Evolutionary conservation across 257 asterid species (phyloP).

Genomic region (Plantago elongata): DNA sequence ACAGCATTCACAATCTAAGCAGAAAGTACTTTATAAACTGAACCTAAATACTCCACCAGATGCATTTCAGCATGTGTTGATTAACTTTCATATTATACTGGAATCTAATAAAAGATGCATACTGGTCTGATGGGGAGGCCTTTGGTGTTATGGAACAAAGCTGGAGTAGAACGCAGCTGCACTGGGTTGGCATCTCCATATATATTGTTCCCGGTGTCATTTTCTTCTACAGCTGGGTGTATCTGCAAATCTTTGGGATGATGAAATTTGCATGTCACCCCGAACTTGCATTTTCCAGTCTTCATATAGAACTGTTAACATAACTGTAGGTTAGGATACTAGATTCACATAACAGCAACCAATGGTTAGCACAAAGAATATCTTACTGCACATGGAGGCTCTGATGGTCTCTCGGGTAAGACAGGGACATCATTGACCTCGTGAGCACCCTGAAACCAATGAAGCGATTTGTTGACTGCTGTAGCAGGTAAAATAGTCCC

Average conservation of each 20-base stretch:
- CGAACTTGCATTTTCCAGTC: slow-evolving; percentile 92
- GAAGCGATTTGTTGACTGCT: background rate
- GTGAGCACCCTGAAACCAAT: slow-evolving; percentile 49
- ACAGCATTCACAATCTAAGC: no score
- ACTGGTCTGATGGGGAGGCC: slow-evolving; percentile 96
- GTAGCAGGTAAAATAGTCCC: slow-evolving; percentile 13
- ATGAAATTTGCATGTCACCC: slow-evolving; percentile 83
- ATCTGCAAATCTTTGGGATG: slow-evolving; percentile 81
- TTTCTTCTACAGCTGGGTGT: slow-evolving; percentile 43
- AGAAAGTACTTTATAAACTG: no score
- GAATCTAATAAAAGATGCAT: slow-evolving; percentile 26
- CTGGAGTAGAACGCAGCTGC: slow-evolving; percentile 50
- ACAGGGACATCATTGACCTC: slow-evolving; percentile 37
- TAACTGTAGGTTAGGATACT: slow-evolving; percentile 16
- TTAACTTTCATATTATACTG: slow-evolving; percentile 4
- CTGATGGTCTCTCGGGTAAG: slow-evolving; percentile 94
- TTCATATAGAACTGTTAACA: slow-evolving; percentile 86
- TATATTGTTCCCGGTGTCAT: slow-evolving; percentile 29
- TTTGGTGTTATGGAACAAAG: slow-evolving; percentile 68
- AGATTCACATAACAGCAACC: slow-evolving; percentile 9
- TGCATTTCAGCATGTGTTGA: no score
- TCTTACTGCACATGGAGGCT: slow-evolving; percentile 89
- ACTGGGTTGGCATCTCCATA: slow-evolving; percentile 42
- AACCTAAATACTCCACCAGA: no score
- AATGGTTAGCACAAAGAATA: slow-evolving; percentile 24